These are phyloP conservation scores for Trypanosoma vivax DNA, from an alignment of 208 protist genomes.

Conservation along the genomic window DNA sequence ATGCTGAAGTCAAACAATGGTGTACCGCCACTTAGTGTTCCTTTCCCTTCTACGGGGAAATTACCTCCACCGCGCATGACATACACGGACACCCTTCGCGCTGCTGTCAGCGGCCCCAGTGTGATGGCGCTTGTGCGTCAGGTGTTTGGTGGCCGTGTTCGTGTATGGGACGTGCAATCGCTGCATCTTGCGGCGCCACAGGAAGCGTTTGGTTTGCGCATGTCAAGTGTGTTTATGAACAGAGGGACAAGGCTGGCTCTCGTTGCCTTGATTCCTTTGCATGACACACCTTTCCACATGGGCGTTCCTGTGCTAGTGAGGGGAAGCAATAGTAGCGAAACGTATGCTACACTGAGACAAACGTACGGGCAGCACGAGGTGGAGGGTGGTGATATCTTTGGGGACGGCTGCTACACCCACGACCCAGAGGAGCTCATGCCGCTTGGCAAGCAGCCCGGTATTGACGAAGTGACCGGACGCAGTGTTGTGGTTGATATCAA, in stretches of 20 bases:
- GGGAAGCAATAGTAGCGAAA: slow-evolving; percentile 64
- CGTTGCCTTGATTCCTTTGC: slow-evolving; percentile 64
- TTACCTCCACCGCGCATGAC: slow-evolving; percentile 52
- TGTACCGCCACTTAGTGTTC: slow-evolving; percentile 70
- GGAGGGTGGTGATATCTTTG: slow-evolving; percentile 52
- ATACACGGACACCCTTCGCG: slow-evolving; percentile 55
- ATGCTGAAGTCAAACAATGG: slow-evolving; percentile 34
- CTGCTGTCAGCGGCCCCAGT: slow-evolving; percentile 65
- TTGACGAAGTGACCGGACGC: slow-evolving; percentile 48
- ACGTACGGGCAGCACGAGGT: slow-evolving; percentile 85
- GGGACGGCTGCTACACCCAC: slow-evolving; percentile 76
- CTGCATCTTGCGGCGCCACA: slow-evolving; percentile 61
- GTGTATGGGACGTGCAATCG: slow-evolving; percentile 41
- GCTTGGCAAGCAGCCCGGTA: slow-evolving; percentile 52
- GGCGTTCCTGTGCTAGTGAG: slow-evolving; percentile 66
- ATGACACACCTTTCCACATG: slow-evolving; percentile 76
- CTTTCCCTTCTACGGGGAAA: slow-evolving; percentile 35
- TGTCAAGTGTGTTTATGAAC: slow-evolving; percentile 68
- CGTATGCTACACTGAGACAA: slow-evolving; percentile 49
- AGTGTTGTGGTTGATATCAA: slow-evolving; percentile 65
- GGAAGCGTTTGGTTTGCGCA: slow-evolving; percentile 69
- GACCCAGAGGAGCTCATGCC: slow-evolving; percentile 59
- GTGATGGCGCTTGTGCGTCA: slow-evolving; percentile 79
- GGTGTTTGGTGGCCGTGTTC: slow-evolving; percentile 78
- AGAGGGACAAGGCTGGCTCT: slow-evolving; percentile 77